A percentile compares a stretch with the other conserved stretches of the same genome.
Evolutionary conservation across 169 alveolate genomes (phyloP).

Genomic region (Eimeria falciformis): DNA sequence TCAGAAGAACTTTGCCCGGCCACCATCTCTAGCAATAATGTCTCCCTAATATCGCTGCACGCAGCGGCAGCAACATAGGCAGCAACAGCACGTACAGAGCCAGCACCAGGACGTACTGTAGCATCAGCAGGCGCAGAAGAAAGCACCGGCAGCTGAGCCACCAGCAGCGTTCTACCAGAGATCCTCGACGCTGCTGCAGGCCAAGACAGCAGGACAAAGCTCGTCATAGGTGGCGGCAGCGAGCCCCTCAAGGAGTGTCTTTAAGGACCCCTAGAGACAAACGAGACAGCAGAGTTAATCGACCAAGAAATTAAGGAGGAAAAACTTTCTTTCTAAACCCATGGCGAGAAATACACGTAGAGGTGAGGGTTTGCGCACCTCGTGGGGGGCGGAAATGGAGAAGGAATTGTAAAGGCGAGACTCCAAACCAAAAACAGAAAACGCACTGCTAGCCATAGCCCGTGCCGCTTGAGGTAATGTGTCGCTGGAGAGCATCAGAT

Average conservation of each 20-base stretch:
- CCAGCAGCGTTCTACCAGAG: not conserved
- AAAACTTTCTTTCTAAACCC: not conserved
- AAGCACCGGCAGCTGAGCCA: not conserved
- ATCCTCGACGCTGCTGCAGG: conserved; percentile 19
- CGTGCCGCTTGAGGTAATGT: conserved; percentile 11
- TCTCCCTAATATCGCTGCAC: conserved; percentile 18
- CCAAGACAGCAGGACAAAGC: not conserved
- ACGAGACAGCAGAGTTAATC: no score
- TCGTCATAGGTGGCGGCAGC: conserved; percentile 6
- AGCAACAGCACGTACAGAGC: not conserved
- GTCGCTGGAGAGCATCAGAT: not conserved
- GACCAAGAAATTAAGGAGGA: not conserved
- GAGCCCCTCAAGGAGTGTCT: not conserved
- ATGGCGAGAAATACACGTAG: no score
- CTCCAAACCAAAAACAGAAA: not conserved
- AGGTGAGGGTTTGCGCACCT: not conserved
- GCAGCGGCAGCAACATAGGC: not conserved
- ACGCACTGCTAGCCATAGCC: conserved; percentile 2
- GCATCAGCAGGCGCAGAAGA: not conserved
- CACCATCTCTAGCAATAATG: conserved; percentile 8
- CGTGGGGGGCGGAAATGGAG: not conserved
- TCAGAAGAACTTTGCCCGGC: not conserved
- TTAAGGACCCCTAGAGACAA: no score
- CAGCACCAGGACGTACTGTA: not conserved
- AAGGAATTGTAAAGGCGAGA: not conserved